These are phyloP conservation scores for Rossbeevera mucosa DNA, from an alignment of 768 basidiomycete species.

Conservation along the genomic window DNA sequence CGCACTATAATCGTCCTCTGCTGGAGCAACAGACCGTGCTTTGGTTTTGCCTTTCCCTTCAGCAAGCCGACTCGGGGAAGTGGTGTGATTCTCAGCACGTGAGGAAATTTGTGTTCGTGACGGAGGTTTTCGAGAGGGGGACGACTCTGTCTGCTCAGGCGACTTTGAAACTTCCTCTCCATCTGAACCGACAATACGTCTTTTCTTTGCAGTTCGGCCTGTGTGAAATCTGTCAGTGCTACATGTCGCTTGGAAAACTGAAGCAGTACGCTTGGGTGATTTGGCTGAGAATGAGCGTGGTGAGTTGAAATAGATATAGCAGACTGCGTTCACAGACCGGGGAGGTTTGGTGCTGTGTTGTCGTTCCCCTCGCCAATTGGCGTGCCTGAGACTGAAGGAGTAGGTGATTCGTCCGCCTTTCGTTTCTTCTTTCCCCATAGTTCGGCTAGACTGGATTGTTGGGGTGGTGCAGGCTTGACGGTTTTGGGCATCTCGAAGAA, in stretches of 20 bases:
- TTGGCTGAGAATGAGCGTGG: conserved; percentile 21
- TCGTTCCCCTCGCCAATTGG: conserved; percentile 10
- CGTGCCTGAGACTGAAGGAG: conserved; percentile 21
- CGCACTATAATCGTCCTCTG: conserved; percentile 34
- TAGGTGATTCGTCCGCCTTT: conserved; percentile 17
- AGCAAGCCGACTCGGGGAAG: not conserved
- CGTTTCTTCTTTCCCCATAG: conserved; percentile 56
- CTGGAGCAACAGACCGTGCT: conserved; percentile 11
- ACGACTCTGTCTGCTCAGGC: not conserved
- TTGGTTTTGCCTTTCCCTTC: conserved; percentile 21
- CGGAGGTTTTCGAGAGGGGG: not conserved
- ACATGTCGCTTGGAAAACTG: not conserved
- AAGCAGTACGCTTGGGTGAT: conserved; percentile 19
- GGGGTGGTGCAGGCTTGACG: conserved; percentile 60
- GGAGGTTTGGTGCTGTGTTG: not conserved
- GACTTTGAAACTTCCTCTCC: conserved; percentile 35
- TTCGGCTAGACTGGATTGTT: conserved; percentile 74
- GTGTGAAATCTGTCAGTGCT: conserved; percentile 5
- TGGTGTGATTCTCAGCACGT: not conserved
- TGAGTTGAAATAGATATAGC: not conserved
- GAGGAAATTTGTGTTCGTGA: conserved; percentile 1
- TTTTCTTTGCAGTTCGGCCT: conserved; percentile 41
- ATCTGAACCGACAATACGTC: conserved; percentile 52
- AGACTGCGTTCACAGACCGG: conserved; percentile 11
- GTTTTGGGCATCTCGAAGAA: conserved; percentile 73